Base-by-base conservation (phyloP, 495 filamentous ascomycete species). In the Pseudotulostoma volvatum region DNA sequence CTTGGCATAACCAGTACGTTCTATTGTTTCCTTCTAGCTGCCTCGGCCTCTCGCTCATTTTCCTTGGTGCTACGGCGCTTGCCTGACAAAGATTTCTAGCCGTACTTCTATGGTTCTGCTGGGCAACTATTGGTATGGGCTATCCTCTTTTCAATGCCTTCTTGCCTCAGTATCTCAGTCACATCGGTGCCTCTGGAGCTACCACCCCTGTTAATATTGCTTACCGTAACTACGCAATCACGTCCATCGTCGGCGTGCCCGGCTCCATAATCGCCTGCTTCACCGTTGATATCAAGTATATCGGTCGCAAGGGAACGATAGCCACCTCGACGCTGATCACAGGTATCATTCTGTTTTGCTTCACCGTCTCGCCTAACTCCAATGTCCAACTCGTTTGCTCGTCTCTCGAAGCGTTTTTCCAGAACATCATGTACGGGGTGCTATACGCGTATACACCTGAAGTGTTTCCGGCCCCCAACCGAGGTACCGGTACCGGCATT, bases 351-450 rank as follows among this genome's bases (percentile, higher is more conserved):
- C 50, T 74, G n/a, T 76, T 72, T 53, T 63, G 64, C 40, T 76
- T 75, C 58, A 76, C 73, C 4, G 45, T 59, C 3, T 62, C 64
- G n/a, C 53, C 52, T 1, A 52, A 66, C 43, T 45, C 70, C 18
- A 54, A 62, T 30, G 56, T 59, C 44, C 65, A 73, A 41, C 66
- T 74, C 15, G 51, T 56, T 31, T 74, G 70, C 53, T 60, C 51
- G 19, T 68, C 63, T 34, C 55, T 72, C 14, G 67, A 72, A 41
- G 64, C 68, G 19, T 70, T 76, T 52, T 73, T 72, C 63, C 70
- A 75, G 53, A 75, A 75, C 47, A 69, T 74, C 52, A 73, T 73
- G 71, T 76, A 75, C 44, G 71, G 71, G 15, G 71, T 75, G 2
- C 54, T 77, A 5, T 76, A 74, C 47, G 68, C 68, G 28, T 73